Conservation (phyloP, 2,329 filamentous ascomycete genomes). For the Emergomyces pasteurianus region DNA sequence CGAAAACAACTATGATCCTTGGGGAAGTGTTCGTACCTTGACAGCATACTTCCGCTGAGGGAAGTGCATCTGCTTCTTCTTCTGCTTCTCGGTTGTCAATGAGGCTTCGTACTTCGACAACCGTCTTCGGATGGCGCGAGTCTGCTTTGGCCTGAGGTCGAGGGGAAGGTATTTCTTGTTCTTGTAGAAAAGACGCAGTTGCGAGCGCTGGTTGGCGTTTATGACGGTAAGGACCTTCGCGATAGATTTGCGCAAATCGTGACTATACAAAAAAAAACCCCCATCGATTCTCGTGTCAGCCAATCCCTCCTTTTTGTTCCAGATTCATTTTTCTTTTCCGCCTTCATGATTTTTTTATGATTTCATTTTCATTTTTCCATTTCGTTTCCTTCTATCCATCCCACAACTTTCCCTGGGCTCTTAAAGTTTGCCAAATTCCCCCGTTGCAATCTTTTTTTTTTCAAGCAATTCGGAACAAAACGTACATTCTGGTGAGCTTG, state of each 20-base stretch:
- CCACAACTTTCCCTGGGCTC: not conserved
- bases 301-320: not conserved
- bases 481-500: conserved; percentile 97
- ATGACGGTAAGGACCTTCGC: conserved; percentile 98
- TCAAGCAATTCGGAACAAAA: conserved; percentile 15
- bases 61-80: conserved; percentile 94
- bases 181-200: conserved; percentile 99
- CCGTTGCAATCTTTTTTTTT: not conserved
- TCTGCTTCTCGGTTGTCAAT: conserved; percentile 80
- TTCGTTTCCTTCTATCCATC: conserved; percentile 9
- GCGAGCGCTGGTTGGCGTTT: conserved; percentile 97
- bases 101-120: conserved; percentile 84
- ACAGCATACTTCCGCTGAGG: conserved; percentile 97
- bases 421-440: conserved; percentile 1
- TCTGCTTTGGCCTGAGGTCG: conserved; percentile 97
- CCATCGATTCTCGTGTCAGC: not conserved
- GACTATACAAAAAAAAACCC: conserved; percentile 43
- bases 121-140: conserved; percentile 91
- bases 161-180: conserved; percentile 99
- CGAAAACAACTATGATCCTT: not conserved
- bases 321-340: not conserved
- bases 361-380: conserved; percentile 6
- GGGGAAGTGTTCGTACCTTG: conserved; percentile 55
- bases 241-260: conserved; percentile 99
- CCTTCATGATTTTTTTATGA: not conserved